Evolutionary conservation across 495 filamentous ascomycete species (phyloP).

Genomic region (Penicillium antarcticum): DNA sequence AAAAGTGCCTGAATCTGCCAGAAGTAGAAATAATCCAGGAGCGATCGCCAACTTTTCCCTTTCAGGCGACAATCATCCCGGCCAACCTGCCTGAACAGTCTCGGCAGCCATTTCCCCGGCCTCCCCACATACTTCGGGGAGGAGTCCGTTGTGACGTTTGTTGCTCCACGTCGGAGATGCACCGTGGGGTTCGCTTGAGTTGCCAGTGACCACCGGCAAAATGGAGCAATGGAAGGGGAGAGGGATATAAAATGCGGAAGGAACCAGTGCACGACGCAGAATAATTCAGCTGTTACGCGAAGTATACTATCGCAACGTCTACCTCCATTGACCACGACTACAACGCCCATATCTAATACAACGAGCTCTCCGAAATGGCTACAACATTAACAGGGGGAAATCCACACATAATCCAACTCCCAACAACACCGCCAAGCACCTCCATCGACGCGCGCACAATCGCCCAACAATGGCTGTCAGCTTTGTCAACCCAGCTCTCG

Average conservation of each 20-base stretch:
- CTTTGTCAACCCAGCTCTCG: slow-evolving; percentile 22
- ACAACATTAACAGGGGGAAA: slow-evolving; percentile 25
- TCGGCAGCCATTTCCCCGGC: slow-evolving; percentile 4
- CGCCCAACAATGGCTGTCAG: slow-evolving; percentile 38
- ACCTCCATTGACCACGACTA: not conserved
- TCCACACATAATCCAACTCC: slow-evolving; percentile 33
- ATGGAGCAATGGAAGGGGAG: slow-evolving; percentile 1
- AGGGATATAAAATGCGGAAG: not conserved
- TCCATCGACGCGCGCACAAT: slow-evolving; percentile 23
- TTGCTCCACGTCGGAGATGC: slow-evolving; percentile 5
- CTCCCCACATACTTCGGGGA: slow-evolving; percentile 5
- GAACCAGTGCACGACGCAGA: not conserved
- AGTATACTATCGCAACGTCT: not conserved
- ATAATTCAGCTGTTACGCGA: not conserved
- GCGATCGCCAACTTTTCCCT: slow-evolving; percentile 2
- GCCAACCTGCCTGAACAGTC: slow-evolving; percentile 7
- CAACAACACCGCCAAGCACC: slow-evolving; percentile 16
- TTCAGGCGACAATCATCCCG: slow-evolving; percentile 4
- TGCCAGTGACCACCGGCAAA: not conserved
- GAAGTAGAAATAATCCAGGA: not conserved
- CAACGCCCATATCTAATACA: too few species aligned
- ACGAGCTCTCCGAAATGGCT: slow-evolving; percentile 10
- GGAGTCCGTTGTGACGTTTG: slow-evolving; percentile 6
- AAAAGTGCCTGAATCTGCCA: not conserved
- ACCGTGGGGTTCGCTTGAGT: slow-evolving; percentile 3